Percentiles rank a stretch among this genome's conserved stretches.
These are phyloP conservation scores for Codiaeum variegatum DNA, from an alignment of 441 rosid genomes.

Conservation along the genomic window DNA sequence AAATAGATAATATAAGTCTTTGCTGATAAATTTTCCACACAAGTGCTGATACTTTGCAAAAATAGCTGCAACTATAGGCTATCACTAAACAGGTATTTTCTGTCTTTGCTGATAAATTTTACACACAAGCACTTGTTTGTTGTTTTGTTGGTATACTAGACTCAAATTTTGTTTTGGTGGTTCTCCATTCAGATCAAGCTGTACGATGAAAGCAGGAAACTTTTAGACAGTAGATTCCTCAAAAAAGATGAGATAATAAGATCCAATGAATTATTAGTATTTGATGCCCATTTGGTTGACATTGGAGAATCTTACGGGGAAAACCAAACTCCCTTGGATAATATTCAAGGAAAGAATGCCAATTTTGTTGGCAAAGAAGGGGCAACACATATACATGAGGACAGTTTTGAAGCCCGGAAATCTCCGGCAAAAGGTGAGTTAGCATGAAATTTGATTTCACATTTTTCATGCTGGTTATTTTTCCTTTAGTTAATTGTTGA, in stretches of 20 bases:
- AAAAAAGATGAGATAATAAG: slow-evolving; percentile 42
- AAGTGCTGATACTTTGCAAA: slow-evolving; percentile 3
- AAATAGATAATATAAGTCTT: neutral
- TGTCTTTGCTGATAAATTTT: slow-evolving; percentile 1
- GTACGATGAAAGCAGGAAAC: slow-evolving; percentile 43
- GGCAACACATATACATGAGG: slow-evolving; percentile 19
- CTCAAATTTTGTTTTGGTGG: slow-evolving; percentile 7
- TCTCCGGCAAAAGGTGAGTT: slow-evolving; percentile 36
- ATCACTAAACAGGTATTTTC: neutral
- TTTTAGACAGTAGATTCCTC: slow-evolving; percentile 42
- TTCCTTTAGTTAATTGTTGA: neutral
- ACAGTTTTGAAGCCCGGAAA: slow-evolving; percentile 24
- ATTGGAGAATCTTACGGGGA: slow-evolving; percentile 41
- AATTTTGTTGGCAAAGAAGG: slow-evolving; percentile 17
- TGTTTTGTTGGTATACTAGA: neutral
- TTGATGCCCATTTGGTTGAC: slow-evolving; percentile 48
- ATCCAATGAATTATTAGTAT: slow-evolving; percentile 38
- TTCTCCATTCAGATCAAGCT: slow-evolving; percentile 38
- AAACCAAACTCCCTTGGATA: slow-evolving; percentile 20
- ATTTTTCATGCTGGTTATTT: neutral
- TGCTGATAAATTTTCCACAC: slow-evolving; percentile 4
- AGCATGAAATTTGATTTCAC: neutral
- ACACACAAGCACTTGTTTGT: neutral
- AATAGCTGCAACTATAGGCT: neutral
- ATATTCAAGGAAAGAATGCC: slow-evolving; percentile 17